Conservation (phyloP, 2,329 filamentous ascomycete species). For the Aspergillus ustus region DNA sequence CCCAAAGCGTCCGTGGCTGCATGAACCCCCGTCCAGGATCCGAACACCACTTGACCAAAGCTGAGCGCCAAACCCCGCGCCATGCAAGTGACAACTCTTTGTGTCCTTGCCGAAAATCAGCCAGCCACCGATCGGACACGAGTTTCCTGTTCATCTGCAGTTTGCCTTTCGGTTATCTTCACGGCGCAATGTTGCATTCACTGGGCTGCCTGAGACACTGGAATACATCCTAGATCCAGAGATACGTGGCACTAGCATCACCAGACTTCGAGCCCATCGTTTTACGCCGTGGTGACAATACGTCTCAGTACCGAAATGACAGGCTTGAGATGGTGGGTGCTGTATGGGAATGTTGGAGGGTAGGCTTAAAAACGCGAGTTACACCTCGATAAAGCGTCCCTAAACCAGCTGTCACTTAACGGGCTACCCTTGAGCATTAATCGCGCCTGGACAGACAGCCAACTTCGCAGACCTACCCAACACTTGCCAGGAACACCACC, state of each 20-base stretch:
- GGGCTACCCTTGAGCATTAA: neutral
- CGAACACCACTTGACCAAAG: neutral
- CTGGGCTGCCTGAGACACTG: neutral
- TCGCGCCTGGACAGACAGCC: neutral
- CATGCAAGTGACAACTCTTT: neutral
- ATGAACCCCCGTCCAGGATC: neutral
- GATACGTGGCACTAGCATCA: neutral
- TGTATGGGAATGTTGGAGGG: neutral
- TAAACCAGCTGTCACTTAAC: neutral
- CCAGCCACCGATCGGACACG: neutral
- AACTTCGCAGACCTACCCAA: neutral
- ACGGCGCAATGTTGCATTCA: neutral
- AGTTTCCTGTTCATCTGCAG: neutral
- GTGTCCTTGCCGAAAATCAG: neutral
- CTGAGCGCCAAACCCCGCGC: neutral
- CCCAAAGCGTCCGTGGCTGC: neutral
- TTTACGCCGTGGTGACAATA: neutral
- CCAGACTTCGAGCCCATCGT: neutral
- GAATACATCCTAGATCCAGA: neutral
- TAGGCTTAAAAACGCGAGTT: neutral
- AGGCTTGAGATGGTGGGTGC: neutral
- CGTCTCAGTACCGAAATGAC: conserved; percentile 2
- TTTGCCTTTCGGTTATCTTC: neutral
- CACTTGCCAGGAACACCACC: neutral
- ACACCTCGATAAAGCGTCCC: neutral